Evolutionary conservation across 305 asterid species (phyloP).

Genomic region (Ilex paraguariensis): DNA sequence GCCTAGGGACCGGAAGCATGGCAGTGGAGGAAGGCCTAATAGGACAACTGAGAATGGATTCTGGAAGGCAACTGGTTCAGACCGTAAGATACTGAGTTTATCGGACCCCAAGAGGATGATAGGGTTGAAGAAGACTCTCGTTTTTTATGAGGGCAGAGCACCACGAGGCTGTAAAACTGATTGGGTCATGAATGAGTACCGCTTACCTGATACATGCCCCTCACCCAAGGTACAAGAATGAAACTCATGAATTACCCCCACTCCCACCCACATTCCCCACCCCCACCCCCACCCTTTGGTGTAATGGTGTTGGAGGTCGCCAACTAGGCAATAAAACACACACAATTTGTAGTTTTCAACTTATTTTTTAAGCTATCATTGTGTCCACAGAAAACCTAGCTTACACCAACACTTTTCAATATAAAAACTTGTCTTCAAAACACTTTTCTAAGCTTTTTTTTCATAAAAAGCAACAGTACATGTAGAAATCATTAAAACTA

Average conservation of each 20-base stretch:
- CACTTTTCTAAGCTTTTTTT: too few relatives aligned
- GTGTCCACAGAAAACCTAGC: too few relatives aligned
- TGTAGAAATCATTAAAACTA: too few relatives aligned
- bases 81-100: not conserved
- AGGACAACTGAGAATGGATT: slow-evolving; percentile 16
- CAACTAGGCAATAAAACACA: not conserved
- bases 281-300: too few relatives aligned
- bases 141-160: not conserved
- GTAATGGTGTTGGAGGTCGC: too few relatives aligned
- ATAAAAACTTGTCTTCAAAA: too few relatives aligned
- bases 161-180: slow-evolving; percentile 63
- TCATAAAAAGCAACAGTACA: too few relatives aligned
- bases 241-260: too few relatives aligned
- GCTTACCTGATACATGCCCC: slow-evolving; percentile 49
- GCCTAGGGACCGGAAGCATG: slow-evolving; percentile 46
- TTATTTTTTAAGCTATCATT: too few relatives aligned
- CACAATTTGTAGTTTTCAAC: not conserved
- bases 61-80: slow-evolving; percentile 63
- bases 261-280: too few relatives aligned
- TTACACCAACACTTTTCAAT: too few relatives aligned
- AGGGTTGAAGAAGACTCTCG: not conserved
- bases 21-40: slow-evolving; percentile 73
- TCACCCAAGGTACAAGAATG: slow-evolving; percentile 26
- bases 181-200: slow-evolving; percentile 89
- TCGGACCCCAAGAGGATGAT: not conserved